Base-by-base conservation (phyloP, 345 rosid species). In the Rhodomyrtus tomentosa region DNA sequence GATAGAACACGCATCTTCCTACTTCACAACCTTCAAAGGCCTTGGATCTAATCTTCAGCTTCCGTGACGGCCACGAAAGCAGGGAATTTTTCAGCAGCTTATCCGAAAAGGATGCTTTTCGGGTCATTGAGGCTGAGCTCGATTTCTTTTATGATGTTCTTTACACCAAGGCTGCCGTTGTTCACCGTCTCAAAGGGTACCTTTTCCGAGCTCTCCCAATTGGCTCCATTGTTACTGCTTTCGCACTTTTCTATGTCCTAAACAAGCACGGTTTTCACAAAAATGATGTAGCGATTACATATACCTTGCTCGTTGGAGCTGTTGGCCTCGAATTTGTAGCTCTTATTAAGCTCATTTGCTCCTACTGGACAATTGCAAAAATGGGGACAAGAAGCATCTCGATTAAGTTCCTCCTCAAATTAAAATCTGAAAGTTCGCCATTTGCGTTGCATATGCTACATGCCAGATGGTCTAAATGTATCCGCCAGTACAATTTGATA, bases 1-100 rank as follows among this genome's bases (percentile, higher is more conserved):
- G 27, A 89, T 91, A 32, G 87, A 86, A 21, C 74, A 54, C 40
- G 93, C 91, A 55, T 88, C 54, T 58, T 20, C 22, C 12, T 90
- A 84, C 89, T 92, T 90, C 85, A 32, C 81, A 21, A 85, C 55
- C 55, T 92, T 90, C 84, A 93, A 90, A 84, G 92, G 73, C 40
- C 73, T 59, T 59, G 40, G 73, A 59, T 59, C 73, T 59, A 40
- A 59, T 59, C 10, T 59, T 59, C 73, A 59, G 22, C 40, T 59
- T 59, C 73, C 22, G 40, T 29, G 40, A 59, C 15, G 40, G 73
- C 29, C 16, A 59, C 3, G 21, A 59, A 59, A 59, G 10, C 73
- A 62, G 7, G 42, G 2, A 62, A 7, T 7, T 62, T 29, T 62
- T 62, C 22, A 62, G 74, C 15, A 62, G 74, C 74, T 29, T 1